Conservation (phyloP, 2,329 filamentous ascomycete genomes). For the Penicillium crustosum region DNA sequence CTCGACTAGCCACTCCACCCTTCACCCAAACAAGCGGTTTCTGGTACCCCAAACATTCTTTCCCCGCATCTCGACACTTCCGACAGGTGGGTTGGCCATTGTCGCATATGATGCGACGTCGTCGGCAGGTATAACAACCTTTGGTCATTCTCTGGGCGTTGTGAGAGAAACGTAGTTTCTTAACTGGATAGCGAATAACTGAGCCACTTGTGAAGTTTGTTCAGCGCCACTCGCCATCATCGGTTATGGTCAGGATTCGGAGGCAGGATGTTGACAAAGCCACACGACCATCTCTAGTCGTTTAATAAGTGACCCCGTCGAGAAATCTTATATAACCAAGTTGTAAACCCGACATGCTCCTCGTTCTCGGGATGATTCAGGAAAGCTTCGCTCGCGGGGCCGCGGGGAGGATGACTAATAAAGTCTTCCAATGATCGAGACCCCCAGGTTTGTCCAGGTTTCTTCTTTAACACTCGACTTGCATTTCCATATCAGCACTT, state of each 20-base stretch:
- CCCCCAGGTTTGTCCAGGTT: background rate
- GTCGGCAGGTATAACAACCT: conserved; percentile 47
- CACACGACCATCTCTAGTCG: conserved; percentile 17
- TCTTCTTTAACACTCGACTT: background rate
- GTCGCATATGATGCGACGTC: conserved; percentile 46
- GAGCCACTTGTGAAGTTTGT: conserved; percentile 15
- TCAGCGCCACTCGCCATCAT: conserved; percentile 26
- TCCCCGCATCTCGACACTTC: conserved; percentile 45
- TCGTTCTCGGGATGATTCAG: background rate
- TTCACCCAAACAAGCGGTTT: conserved; percentile 46
- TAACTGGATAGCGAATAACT: conserved; percentile 15
- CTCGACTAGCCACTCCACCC: conserved; percentile 46
- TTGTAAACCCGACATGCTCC: background rate
- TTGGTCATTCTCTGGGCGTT: conserved; percentile 36
- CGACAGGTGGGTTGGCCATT: conserved; percentile 44
- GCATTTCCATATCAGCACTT: background rate
- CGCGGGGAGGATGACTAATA: conserved; percentile 7
- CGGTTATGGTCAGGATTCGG: conserved; percentile 14
- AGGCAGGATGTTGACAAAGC: background rate
- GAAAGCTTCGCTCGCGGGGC: conserved; percentile 1
- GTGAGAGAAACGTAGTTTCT: conserved; percentile 1
- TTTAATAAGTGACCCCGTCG: background rate
- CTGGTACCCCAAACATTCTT: conserved; percentile 46
- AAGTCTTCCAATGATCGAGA: background rate
- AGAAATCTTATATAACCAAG: background rate